Evolutionary conservation across 2,329 filamentous ascomycete species (phyloP).

Genomic region (Fusarium albosuccineum): DNA sequence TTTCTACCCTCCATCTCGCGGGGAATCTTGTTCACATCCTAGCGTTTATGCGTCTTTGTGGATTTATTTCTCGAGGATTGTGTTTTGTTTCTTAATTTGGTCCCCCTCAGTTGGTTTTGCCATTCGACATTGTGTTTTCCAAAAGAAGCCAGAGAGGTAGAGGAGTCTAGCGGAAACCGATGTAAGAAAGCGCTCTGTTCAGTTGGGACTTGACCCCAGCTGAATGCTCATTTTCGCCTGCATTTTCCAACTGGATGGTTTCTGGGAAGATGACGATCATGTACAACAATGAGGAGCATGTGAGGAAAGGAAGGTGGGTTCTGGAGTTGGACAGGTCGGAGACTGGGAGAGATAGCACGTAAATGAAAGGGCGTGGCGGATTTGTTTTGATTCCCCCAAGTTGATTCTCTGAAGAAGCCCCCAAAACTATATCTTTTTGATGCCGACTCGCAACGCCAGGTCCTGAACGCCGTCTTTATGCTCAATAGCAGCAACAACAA

Average conservation of each 20-base stretch:
- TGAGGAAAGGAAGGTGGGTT: conserved; percentile 35
- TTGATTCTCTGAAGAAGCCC: conserved; percentile 31
- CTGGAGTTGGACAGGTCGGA: conserved; percentile 35
- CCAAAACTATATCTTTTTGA: conserved; percentile 38
- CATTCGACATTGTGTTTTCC: neutral
- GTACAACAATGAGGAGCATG: conserved; percentile 41
- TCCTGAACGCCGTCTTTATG: conserved; percentile 49
- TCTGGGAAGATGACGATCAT: conserved; percentile 20
- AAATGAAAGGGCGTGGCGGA: conserved; percentile 33
- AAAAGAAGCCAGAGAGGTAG: conserved; percentile 3
- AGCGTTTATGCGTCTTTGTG: conserved; percentile 32
- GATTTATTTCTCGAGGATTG: conserved; percentile 20
- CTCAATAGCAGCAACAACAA: conserved; percentile 28
- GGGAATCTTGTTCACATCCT: conserved; percentile 24
- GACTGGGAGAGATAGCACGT: conserved; percentile 31
- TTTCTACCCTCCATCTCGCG: conserved; percentile 21
- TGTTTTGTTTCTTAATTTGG: conserved; percentile 23
- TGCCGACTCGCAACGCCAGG: conserved; percentile 47
- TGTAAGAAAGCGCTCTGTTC: neutral
- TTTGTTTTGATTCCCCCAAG: conserved; percentile 37
- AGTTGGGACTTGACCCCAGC: conserved; percentile 13
- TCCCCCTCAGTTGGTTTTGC: neutral
- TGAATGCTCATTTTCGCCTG: conserved; percentile 43
- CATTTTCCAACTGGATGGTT: conserved; percentile 27
- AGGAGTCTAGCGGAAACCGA: neutral